Evolutionary conservation across 169 alveolate genomes (phyloP), one percentile per base, ranked within the genome.

Genomic region (Theileria sp.): DNA sequence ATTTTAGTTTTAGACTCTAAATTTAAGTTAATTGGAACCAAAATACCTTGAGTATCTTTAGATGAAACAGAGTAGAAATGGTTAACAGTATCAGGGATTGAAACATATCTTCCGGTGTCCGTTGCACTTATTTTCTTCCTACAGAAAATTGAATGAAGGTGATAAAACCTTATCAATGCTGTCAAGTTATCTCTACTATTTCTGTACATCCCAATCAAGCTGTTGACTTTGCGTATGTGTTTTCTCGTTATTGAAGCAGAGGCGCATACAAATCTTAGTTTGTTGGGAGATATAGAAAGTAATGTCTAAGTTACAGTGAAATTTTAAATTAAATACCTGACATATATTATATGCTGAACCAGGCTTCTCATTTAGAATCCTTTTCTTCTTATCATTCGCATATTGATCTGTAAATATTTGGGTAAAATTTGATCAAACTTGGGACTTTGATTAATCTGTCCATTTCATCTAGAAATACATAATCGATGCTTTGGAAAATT

Each of bases 391-490:
- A 19, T 23, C 61, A 17, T 68, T n/a, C 0, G 87, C 86, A 68
- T 85, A 74, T 49, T 78, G 87, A 44, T 79, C 86, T 80, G 34
- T 17, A n/a, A 12, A 15, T 15, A 17, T 44, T 19, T 56, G 26
- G 26, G 61, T 6, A 26, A 15, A 62, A 1, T 23, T 17, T 9
- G 7, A 44, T 61, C 26, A 54, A 54, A 80, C 87, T 79, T 62
- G 91, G 28, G 32, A 85, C 87, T 77, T 85, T 85, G 32, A 85
- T 32, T 66, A 85, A 70, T 30, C 87, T 12, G 54, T 85, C 91
- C 15, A 78, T 66, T 44, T 85, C 91, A 51, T 85, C 91, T 15
- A 85, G 51, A 0, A 85, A 34, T 0, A 85, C 69, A 75, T 71
- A 19, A 19, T 70, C 86, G 12, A 77, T 74, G 15, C 34, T 69